phyloP scores from a whole-genome alignment of 306 rosid species.

The Oemleria cerasiformis region DNA sequence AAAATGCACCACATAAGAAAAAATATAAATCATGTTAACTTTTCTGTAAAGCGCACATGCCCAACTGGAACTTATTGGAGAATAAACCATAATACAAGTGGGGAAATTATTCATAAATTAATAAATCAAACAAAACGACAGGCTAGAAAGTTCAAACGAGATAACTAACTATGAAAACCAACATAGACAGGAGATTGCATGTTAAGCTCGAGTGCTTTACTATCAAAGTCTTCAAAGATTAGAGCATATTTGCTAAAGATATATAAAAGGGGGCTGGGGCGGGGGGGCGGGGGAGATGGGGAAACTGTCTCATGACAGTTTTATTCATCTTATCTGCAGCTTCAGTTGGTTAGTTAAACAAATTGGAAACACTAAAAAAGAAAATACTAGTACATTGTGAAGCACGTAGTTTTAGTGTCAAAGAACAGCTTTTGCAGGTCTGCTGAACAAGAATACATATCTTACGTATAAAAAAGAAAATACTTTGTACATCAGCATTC shows the following conservation, averaged over 20 bases:
- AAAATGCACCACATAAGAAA: slow-evolving; percentile 24
- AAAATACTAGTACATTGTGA: neutral
- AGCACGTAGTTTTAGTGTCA: neutral
- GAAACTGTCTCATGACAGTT: neutral
- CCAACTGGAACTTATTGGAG: neutral
- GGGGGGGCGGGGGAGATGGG: no score
- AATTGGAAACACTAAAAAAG: neutral
- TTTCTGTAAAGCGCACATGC: neutral
- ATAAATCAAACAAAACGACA: neutral
- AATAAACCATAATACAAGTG: neutral
- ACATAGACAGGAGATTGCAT: neutral
- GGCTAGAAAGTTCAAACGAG: neutral
- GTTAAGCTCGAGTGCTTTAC: neutral
- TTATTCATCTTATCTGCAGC: neutral
- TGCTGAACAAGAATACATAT: neutral
- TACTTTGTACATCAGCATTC: neutral
- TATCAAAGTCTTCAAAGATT: no score
- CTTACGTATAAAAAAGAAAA: neutral
- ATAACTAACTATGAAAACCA: neutral
- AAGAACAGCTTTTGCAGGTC: neutral
- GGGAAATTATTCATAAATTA: neutral
- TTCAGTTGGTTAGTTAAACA: neutral
- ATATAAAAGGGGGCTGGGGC: no score
- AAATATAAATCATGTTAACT: slow-evolving; percentile 8
- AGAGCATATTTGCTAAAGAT: neutral